Percentiles rank a stretch among this genome's conserved stretches.
Conservation (phyloP, 2,329 filamentous ascomycete species). For the Furcasterigmium furcatum region DNA sequence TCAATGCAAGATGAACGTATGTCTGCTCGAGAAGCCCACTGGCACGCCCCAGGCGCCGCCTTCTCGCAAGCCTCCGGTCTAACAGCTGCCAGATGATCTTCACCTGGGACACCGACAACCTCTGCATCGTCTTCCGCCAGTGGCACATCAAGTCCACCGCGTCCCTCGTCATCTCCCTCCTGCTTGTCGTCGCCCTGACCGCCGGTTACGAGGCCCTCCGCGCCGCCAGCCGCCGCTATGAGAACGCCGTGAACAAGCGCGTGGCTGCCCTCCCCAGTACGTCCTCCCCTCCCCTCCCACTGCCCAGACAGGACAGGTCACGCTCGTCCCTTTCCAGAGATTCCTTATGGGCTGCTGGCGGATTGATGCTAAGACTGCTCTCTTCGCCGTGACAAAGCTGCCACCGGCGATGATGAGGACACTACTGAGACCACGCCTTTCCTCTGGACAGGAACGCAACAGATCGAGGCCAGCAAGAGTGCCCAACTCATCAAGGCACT, state of each 20-base stretch:
- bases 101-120: slow-evolving; percentile 89
- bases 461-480: slow-evolving; percentile 58
- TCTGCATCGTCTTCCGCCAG: slow-evolving; percentile 91
- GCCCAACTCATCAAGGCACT: slow-evolving; percentile 76
- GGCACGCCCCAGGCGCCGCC: not conserved
- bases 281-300: slow-evolving; percentile 16
- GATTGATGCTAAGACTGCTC: slow-evolving; percentile 14
- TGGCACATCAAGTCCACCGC: slow-evolving; percentile 80
- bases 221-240: slow-evolving; percentile 73
- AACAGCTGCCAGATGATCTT: slow-evolving; percentile 77
- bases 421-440: slow-evolving; percentile 63
- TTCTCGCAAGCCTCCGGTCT: not conserved
- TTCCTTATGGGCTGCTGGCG: not conserved
- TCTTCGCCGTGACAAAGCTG: slow-evolving; percentile 11
- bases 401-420: slow-evolving; percentile 24
- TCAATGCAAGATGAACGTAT: slow-evolving; percentile 89
- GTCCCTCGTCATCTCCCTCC: slow-evolving; percentile 76
- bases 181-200: slow-evolving; percentile 77
- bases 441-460: slow-evolving; percentile 70
- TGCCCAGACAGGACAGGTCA: slow-evolving; percentile 1
- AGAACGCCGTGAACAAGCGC: slow-evolving; percentile 49
- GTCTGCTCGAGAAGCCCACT: slow-evolving; percentile 30
- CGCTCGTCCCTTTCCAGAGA: slow-evolving; percentile 8
- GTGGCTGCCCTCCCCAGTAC: slow-evolving; percentile 51
- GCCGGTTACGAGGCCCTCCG: slow-evolving; percentile 93